These are phyloP conservation scores for Saccharomyces pastorianus DNA, from an alignment of 1,139 yeast genomes.

Conservation along the genomic window DNA sequence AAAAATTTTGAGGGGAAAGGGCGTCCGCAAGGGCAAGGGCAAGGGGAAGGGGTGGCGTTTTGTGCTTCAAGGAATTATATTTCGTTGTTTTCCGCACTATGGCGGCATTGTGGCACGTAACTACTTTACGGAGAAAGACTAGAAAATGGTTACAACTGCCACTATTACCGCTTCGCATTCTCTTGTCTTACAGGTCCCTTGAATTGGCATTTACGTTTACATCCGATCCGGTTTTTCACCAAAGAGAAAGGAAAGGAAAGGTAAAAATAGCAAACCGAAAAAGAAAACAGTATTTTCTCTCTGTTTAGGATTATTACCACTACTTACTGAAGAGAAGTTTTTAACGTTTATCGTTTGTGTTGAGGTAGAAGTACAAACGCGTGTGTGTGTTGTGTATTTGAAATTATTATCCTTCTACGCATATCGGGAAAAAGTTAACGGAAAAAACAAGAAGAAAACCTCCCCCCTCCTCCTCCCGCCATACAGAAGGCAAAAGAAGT, in stretches of 20 bases:
- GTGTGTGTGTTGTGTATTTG: neutral
- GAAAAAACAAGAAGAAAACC: neutral
- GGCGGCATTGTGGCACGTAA: neutral
- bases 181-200: neutral
- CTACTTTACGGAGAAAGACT: neutral
- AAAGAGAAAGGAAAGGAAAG: neutral
- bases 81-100: neutral
- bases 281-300: neutral
- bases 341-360: neutral
- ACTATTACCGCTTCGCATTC: neutral
- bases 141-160: neutral
- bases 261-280: neutral
- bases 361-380: neutral
- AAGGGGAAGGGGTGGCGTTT: slow-evolving; percentile 1
- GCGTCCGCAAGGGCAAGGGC: slow-evolving; percentile 1
- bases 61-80: neutral
- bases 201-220: neutral
- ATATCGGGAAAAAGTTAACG: neutral
- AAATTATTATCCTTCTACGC: neutral
- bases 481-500: neutral
- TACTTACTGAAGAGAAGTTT: neutral
- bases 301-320: neutral
- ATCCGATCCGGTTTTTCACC: neutral
- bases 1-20: neutral
- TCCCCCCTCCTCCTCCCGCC: neutral